Evolutionary conservation across 345 rosid species (phyloP).

Genomic region (Mallotus nudiflorus): DNA sequence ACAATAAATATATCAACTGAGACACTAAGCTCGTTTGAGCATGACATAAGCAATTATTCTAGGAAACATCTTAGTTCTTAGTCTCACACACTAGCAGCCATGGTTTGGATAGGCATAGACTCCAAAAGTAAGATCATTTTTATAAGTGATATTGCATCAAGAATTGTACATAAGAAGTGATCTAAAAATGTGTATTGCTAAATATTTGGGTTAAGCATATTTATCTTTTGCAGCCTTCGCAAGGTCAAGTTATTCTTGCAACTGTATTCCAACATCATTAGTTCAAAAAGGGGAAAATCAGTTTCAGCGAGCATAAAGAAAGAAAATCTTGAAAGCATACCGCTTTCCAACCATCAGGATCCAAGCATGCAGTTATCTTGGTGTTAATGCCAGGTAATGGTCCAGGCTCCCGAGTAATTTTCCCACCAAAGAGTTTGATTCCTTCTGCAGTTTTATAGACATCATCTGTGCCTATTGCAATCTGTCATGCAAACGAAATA

Average conservation of each 20-base stretch:
- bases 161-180: no score
- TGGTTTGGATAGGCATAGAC: no score
- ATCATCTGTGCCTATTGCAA: slow-evolving; percentile 96
- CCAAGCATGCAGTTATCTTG: slow-evolving; percentile 94
- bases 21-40: no score
- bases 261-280: not conserved
- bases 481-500: slow-evolving; percentile 43
- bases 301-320: not conserved
- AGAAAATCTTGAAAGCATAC: slow-evolving; percentile 29
- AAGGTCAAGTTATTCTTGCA: not conserved
- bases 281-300: not conserved
- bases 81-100: no score
- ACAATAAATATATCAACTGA: no score
- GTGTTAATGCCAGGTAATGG: slow-evolving; percentile 95
- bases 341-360: slow-evolving; percentile 99
- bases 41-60: no score
- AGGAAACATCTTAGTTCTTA: no score
- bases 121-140: no score
- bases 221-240: slow-evolving; percentile 2
- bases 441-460: slow-evolving; percentile 95
- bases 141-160: no score
- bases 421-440: slow-evolving; percentile 76
- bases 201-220: not conserved
- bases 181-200: not conserved
- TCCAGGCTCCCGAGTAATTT: slow-evolving; percentile 90